Conservation (phyloP, 768 basidiomycete species). For the Calocybe cyanea region DNA sequence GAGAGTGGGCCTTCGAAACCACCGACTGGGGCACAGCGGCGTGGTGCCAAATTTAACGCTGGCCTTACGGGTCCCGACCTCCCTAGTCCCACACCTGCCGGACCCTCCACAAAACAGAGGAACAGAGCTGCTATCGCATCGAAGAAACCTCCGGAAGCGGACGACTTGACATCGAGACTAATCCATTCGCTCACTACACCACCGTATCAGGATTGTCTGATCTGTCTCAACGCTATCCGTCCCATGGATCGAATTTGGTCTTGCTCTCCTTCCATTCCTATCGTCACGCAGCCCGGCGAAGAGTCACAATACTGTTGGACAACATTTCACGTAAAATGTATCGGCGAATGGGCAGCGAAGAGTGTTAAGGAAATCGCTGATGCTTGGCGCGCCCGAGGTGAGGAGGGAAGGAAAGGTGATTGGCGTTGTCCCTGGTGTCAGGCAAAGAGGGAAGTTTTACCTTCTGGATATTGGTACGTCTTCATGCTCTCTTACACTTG, state of each 20-base stretch:
- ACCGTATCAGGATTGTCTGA: slow-evolving; percentile 76
- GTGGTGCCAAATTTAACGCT: slow-evolving; percentile 32
- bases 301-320: slow-evolving; percentile 77
- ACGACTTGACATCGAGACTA: slow-evolving; percentile 75
- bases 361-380: slow-evolving; percentile 70
- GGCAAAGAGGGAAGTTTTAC: slow-evolving; percentile 63
- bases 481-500: slow-evolving; percentile 5
- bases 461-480: slow-evolving; percentile 60
- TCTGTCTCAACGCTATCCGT: slow-evolving; percentile 77
- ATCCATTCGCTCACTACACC: slow-evolving; percentile 61
- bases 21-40: slow-evolving; percentile 13
- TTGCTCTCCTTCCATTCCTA: slow-evolving; percentile 65
- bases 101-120: no score
- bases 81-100: background rate
- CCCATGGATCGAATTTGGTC: slow-evolving; percentile 86
- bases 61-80: slow-evolving; percentile 27
- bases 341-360: slow-evolving; percentile 83
- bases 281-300: slow-evolving; percentile 28
- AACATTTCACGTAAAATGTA: slow-evolving; percentile 88
- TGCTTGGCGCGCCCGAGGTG: slow-evolving; percentile 71
- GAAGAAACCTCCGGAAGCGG: slow-evolving; percentile 30
- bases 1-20: background rate
- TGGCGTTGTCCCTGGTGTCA: slow-evolving; percentile 98
- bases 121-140: background rate
- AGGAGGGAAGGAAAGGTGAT: slow-evolving; percentile 57